phyloP scores from a whole-genome alignment of 2,329 filamentous ascomycete genomes.

The Ceratocystis cubensis region DNA sequence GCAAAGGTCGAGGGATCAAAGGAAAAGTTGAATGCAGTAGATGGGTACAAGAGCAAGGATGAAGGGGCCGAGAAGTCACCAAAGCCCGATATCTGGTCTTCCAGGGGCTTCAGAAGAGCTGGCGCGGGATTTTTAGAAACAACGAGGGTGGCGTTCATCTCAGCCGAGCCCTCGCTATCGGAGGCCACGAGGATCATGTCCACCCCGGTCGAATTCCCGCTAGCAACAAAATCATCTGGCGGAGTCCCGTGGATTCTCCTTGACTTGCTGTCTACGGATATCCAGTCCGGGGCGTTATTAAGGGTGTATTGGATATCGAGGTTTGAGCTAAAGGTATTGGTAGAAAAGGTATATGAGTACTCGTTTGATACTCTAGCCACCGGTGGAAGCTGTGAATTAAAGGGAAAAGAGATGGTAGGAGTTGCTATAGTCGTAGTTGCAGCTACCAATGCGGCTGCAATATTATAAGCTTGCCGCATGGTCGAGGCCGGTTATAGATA shows the following conservation, averaged over 20 bases:
- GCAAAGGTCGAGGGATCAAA: conserved; percentile 52
- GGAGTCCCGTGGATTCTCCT: conserved; percentile 63
- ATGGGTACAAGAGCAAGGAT: conserved; percentile 44
- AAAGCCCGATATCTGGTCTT: conserved; percentile 44
- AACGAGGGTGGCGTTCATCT: conserved; percentile 56
- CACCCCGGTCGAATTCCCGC: conserved; percentile 43
- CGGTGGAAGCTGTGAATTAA: conserved; percentile 74
- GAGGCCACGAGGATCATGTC: conserved; percentile 56
- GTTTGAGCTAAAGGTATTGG: conserved; percentile 57
- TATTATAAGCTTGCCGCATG: conserved; percentile 22
- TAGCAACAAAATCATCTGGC: conserved; percentile 35
- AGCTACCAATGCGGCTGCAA: conserved; percentile 25
- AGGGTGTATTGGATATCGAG: conserved; percentile 54
- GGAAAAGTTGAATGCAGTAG: conserved; percentile 40
- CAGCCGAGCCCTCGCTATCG: conserved; percentile 50
- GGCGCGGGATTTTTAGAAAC: conserved; percentile 49
- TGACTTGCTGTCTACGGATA: conserved; percentile 53
- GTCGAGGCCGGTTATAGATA: background rate
- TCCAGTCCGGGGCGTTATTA: conserved; percentile 53
- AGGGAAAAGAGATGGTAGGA: conserved; percentile 49
- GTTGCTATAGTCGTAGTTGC: conserved; percentile 28
- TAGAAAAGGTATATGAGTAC: conserved; percentile 60
- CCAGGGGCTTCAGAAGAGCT: conserved; percentile 41
- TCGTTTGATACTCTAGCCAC: conserved; percentile 56
- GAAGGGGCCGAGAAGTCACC: conserved; percentile 49